Conservation (phyloP, 768 basidiomycete genomes). For the Vararia minispora region DNA sequence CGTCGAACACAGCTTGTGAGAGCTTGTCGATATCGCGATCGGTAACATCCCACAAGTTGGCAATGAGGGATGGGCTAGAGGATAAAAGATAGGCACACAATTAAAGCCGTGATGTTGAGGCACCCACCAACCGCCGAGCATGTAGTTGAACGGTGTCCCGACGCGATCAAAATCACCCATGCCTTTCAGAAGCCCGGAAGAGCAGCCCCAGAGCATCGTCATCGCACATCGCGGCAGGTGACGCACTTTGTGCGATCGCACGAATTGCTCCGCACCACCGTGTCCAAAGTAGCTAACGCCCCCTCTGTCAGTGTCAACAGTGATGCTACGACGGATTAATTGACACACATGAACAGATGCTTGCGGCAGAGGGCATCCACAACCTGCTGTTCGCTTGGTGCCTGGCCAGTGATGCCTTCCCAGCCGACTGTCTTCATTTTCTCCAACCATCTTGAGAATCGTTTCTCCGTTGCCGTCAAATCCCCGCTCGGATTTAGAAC, state of each 20-base stretch:
- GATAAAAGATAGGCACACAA: background rate
- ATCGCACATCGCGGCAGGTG: constrained; percentile 79
- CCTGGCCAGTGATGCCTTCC: constrained; percentile 67
- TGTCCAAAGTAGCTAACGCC: constrained; percentile 86
- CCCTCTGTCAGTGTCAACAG: constrained; percentile 3
- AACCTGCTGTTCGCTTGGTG: constrained; percentile 80
- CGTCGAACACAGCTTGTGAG: constrained; percentile 72
- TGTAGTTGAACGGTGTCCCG: constrained; percentile 91
- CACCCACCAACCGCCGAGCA: constrained; percentile 93
- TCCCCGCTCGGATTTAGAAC: constrained; percentile 92
- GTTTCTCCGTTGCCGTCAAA: constrained; percentile 67
- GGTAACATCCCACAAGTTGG: constrained; percentile 97
- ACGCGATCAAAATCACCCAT: constrained; percentile 91
- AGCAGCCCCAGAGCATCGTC: constrained; percentile 98
- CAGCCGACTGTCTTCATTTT: constrained; percentile 69
- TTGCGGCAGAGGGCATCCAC: constrained; percentile 54
- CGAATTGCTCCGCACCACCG: constrained; percentile 91
- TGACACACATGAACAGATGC: constrained; percentile 84
- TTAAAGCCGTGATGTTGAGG: background rate
- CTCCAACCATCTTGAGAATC: constrained; percentile 70
- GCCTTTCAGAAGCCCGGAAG: constrained; percentile 77
- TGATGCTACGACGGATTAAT: background rate
- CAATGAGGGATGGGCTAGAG: constrained; percentile 72
- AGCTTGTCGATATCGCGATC: constrained; percentile 96
- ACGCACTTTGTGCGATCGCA: constrained; percentile 77